Evolutionary conservation across 495 filamentous ascomycete species (phyloP).

Genomic region (Penicillium paxilli): DNA sequence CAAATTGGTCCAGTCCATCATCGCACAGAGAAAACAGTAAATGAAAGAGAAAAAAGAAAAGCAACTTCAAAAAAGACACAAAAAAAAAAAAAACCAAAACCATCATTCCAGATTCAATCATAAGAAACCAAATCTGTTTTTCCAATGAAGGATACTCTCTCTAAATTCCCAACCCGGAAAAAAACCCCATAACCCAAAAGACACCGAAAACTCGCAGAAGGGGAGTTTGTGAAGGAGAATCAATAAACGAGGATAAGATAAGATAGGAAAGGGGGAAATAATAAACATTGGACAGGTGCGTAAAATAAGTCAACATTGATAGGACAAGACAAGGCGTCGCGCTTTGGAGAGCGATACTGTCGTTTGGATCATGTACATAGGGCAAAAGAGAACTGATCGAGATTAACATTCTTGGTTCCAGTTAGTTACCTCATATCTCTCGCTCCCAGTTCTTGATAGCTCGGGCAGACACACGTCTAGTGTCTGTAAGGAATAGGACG

Average conservation of each 20-base stretch:
- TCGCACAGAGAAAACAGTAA: slow-evolving; percentile 18
- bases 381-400: slow-evolving; percentile 2
- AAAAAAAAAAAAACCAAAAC: slow-evolving; percentile 16
- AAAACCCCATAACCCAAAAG: slow-evolving; percentile 27
- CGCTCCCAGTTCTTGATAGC: not conserved
- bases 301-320: not conserved
- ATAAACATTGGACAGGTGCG: not conserved
- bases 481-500: not conserved
- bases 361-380: slow-evolving; percentile 28
- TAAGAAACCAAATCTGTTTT: slow-evolving; percentile 23
- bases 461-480: not conserved
- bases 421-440: not conserved
- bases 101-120: slow-evolving; percentile 19
- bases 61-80: slow-evolving; percentile 9
- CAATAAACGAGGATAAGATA: not conserved
- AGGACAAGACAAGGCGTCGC: not conserved
- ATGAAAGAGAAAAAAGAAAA: not conserved
- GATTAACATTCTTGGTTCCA: not conserved
- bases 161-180: slow-evolving; percentile 31
- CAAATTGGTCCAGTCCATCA: slow-evolving; percentile 17
- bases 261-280: not conserved
- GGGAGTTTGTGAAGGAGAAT: not conserved
- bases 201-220: slow-evolving; percentile 17
- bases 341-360: slow-evolving; percentile 14
- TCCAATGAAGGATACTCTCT: slow-evolving; percentile 40